Conservation (phyloP, 2,329 filamentous ascomycete species). For the Cyphellophora attinorum region DNA sequence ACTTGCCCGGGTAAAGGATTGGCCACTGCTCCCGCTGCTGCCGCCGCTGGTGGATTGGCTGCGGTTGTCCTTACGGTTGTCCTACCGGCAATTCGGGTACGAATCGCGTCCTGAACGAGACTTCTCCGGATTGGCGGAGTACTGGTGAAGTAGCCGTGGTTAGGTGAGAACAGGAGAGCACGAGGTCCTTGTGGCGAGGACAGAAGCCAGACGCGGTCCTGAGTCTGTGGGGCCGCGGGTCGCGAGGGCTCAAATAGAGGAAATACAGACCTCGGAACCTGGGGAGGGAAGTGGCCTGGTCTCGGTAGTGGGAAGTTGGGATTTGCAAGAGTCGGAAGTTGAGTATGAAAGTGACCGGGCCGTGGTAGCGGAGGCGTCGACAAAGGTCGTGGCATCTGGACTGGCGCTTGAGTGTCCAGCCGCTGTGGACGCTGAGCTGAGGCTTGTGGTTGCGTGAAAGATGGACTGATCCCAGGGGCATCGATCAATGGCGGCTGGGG, state of each 20-base stretch:
- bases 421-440: no score
- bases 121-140: background rate
- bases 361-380: no score
- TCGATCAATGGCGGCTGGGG: no score
- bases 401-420: no score
- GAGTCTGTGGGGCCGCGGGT: conserved; percentile 2
- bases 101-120: no score
- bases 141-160: conserved; percentile 14
- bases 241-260: conserved; percentile 1
- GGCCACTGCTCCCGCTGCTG: background rate
- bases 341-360: background rate
- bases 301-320: conserved; percentile 1
- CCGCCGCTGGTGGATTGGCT: background rate
- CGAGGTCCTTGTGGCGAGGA: conserved; percentile 15
- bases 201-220: conserved; percentile 14
- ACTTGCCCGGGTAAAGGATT: background rate
- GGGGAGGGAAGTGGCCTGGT: background rate
- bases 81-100: no score
- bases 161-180: conserved; percentile 17
- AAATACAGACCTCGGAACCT: conserved; percentile 4
- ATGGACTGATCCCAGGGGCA: no score
- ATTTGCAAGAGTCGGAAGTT: background rate
- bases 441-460: no score
- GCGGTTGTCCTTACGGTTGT: no score
- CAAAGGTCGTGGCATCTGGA: no score